Percentiles rank a stretch among this genome's conserved stretches.
phyloP scores from a whole-genome alignment of 306 rosid genomes.

The Fragaria nilgerrensis region DNA sequence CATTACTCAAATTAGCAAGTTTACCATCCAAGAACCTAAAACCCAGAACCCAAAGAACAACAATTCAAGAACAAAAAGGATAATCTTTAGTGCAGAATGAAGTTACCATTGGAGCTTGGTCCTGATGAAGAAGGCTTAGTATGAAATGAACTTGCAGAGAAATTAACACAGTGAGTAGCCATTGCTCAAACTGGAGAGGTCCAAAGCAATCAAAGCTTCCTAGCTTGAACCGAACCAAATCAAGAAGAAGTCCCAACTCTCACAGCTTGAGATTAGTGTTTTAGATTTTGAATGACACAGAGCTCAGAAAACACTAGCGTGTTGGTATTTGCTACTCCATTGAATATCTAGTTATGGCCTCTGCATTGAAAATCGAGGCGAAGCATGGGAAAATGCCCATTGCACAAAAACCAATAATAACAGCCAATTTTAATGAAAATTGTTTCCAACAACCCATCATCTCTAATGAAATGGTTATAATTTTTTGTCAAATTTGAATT shows the following conservation, averaged over 20 bases:
- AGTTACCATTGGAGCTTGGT: conserved; percentile 33
- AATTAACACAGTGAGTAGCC: conserved; percentile 22
- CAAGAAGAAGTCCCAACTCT: background rate
- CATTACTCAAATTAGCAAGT: background rate
- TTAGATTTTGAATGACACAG: background rate
- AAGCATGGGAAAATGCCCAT: no score
- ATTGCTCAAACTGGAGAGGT: conserved; percentile 10
- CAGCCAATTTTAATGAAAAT: no score
- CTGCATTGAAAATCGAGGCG: background rate
- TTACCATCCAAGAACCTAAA: conserved; percentile 7
- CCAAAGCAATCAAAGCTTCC: background rate
- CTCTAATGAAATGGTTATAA: no score
- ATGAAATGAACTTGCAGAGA: conserved; percentile 23
- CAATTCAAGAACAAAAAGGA: background rate
- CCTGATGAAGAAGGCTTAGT: conserved; percentile 25
- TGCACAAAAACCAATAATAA: no score
- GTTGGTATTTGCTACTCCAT: background rate
- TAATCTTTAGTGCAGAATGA: background rate
- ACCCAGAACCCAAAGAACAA: background rate
- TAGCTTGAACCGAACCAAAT: background rate
- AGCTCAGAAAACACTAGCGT: background rate
- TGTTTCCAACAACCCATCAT: no score
- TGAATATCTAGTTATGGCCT: background rate
- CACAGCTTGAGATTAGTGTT: background rate
- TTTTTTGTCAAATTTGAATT: no score